These are phyloP conservation scores for Strigomonas culicis DNA, from an alignment of 208 protist genomes.

Conservation along the genomic window DNA sequence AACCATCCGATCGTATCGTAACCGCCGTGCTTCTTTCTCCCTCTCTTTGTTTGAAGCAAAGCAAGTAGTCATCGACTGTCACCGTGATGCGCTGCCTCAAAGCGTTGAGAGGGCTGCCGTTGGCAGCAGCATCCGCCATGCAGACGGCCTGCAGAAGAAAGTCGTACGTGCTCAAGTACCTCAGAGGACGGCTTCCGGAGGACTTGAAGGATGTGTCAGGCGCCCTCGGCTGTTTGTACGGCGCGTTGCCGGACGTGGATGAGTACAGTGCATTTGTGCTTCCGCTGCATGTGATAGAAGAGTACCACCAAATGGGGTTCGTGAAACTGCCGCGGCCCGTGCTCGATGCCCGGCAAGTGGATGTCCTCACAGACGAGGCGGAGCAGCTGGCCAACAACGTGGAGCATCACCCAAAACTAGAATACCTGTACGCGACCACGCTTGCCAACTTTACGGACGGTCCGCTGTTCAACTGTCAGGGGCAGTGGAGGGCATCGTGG, in stretches of 20 bases:
- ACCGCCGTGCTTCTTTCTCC: constrained; percentile 7
- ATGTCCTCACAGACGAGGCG: constrained; percentile 78
- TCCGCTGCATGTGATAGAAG: constrained; percentile 45
- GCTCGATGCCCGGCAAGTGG: constrained; percentile 61
- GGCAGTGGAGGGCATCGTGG: constrained; percentile 78
- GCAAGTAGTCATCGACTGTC: too few species aligned
- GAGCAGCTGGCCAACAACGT: constrained; percentile 81
- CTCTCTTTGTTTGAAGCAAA: constrained; percentile 7
- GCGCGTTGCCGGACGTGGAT: constrained; percentile 76
- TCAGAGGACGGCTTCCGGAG: constrained; percentile 64
- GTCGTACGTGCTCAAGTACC: constrained; percentile 80
- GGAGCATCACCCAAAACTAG: constrained; percentile 78
- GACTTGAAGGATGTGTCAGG: constrained; percentile 85
- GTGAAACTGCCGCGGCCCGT: constrained; percentile 64
- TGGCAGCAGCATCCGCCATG: not conserved
- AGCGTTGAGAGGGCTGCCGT: not conserved
- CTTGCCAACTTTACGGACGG: constrained; percentile 66
- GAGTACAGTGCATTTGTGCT: constrained; percentile 83
- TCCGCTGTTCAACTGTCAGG: constrained; percentile 83
- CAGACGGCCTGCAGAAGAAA: constrained; percentile 24
- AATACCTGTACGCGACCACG: constrained; percentile 80
- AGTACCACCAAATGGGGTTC: constrained; percentile 79
- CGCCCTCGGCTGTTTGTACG: constrained; percentile 79
- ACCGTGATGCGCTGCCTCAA: not conserved
- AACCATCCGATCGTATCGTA: not conserved